phyloP scores from a whole-genome alignment of 306 rosid genomes.

The Vigna hirtella region DNA sequence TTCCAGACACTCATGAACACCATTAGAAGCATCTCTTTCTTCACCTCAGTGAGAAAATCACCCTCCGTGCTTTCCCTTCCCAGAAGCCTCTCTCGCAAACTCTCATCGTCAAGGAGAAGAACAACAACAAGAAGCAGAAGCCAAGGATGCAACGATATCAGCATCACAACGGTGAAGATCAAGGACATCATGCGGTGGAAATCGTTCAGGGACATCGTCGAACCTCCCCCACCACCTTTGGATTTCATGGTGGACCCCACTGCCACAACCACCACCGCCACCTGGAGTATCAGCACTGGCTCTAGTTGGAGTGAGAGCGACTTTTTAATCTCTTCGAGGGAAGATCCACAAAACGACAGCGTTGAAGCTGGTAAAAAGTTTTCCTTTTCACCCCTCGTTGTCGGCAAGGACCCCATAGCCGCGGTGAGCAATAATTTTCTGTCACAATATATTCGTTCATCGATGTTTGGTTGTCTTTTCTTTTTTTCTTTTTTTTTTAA shows the following conservation, averaged over 20 bases:
- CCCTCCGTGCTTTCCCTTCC: conserved; percentile 57
- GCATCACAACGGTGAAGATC: conserved; percentile 52
- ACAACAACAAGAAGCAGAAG: not conserved
- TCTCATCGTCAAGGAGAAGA: conserved; percentile 36
- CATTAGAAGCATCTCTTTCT: conserved; percentile 58
- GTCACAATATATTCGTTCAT: conserved; percentile 36
- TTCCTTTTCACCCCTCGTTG: conserved; percentile 53
- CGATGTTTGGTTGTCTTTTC: conserved; percentile 2
- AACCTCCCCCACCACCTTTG: conserved; percentile 49
- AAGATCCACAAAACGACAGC: conserved; percentile 46
- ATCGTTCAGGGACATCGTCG: conserved; percentile 67
- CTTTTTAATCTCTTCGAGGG: conserved; percentile 62
- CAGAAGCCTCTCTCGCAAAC: conserved; percentile 56
- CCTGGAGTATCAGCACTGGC: conserved; percentile 47
- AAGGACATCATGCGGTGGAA: conserved; percentile 87
- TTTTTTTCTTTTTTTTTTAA: not conserved
- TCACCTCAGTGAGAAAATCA: conserved; percentile 53
- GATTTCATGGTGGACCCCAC: conserved; percentile 42
- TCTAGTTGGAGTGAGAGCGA: conserved; percentile 92
- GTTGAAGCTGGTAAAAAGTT: conserved; percentile 40
- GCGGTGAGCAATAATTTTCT: conserved; percentile 59
- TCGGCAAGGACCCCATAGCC: conserved; percentile 57
- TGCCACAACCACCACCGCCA: conserved; percentile 31
- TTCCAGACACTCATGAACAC: conserved; percentile 63
- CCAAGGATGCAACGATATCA: conserved; percentile 35